Evolutionary conservation across 2,329 filamentous ascomycete species (phyloP).

Genomic region (Coniochaeta prunicola): DNA sequence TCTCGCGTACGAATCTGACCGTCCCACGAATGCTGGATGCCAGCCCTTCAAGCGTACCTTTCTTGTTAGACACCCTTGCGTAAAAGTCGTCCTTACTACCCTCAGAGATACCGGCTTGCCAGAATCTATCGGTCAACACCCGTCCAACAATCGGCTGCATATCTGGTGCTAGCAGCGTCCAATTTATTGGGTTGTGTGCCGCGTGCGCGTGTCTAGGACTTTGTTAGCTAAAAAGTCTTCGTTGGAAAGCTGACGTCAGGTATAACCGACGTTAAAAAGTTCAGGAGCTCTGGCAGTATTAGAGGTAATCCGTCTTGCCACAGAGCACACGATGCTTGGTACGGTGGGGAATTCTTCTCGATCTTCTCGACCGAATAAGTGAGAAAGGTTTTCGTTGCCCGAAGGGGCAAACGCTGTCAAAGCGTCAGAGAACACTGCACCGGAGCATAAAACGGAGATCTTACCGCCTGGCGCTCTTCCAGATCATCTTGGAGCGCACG

Average conservation of each 20-base stretch:
- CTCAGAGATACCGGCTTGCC: conserved; percentile 94
- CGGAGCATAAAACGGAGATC: conserved; percentile 7
- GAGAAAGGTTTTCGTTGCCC: conserved; percentile 86
- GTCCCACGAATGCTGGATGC: conserved; percentile 88
- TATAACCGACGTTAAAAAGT: conserved; percentile 60
- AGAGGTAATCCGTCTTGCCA: conserved; percentile 78
- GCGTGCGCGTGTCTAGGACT: conserved; percentile 72
- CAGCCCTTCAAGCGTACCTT: conserved; percentile 83
- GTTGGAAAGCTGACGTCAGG: not conserved
- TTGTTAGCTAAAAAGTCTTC: conserved; percentile 5
- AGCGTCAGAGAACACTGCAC: not conserved
- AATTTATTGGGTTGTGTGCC: conserved; percentile 80
- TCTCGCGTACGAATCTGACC: conserved; percentile 83
- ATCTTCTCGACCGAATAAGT: conserved; percentile 87
- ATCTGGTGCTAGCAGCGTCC: conserved; percentile 68
- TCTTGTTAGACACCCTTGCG: conserved; percentile 81
- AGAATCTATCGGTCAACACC: conserved; percentile 90
- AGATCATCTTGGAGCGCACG: conserved; percentile 71
- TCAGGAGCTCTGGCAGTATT: conserved; percentile 79
- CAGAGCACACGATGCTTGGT: conserved; percentile 68
- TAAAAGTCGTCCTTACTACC: conserved; percentile 98
- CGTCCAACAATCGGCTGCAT: conserved; percentile 71
- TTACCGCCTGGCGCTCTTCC: conserved; percentile 63
- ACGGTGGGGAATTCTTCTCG: conserved; percentile 63
- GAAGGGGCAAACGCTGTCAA: conserved; percentile 53